A percentile compares a stretch with the other conserved stretches of the same genome.
phyloP scores from a whole-genome alignment of 306 rosid species.

The Ormosia semicastrata region DNA sequence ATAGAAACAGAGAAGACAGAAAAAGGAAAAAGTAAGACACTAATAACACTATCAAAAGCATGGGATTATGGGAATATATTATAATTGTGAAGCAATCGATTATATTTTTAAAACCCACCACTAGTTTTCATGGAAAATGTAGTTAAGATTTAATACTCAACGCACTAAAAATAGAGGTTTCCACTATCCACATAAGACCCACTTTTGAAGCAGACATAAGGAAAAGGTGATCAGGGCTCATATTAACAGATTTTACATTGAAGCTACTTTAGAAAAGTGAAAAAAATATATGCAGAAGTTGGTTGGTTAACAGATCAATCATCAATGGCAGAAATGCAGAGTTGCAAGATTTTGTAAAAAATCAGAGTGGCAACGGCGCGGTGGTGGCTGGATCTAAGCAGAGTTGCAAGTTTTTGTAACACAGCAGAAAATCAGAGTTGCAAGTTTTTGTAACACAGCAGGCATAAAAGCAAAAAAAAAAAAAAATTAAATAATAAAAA shows the following conservation, averaged over 20 bases:
- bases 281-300: not conserved
- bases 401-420: too few species aligned
- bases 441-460: too few species aligned
- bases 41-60: slow-evolving; percentile 19
- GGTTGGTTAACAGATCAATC: too few species aligned
- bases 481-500: too few species aligned
- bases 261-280: slow-evolving; percentile 14
- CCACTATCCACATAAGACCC: slow-evolving; percentile 31
- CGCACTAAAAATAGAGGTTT: slow-evolving; percentile 35
- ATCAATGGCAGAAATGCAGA: too few species aligned
- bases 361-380: too few species aligned
- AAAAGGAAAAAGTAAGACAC: not conserved
- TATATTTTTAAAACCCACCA: slow-evolving; percentile 18
- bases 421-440: too few species aligned
- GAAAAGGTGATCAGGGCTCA: slow-evolving; percentile 23
- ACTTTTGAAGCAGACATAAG: slow-evolving; percentile 32
- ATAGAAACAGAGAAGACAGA: not conserved
- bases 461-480: too few species aligned
- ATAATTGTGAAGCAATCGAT: slow-evolving; percentile 29
- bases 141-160: slow-evolving; percentile 26
- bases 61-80: slow-evolving; percentile 11
- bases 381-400: too few species aligned
- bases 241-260: slow-evolving; percentile 20
- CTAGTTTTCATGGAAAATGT: not conserved
- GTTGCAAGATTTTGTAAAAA: too few species aligned